Base-by-base conservation (phyloP, 768 basidiomycete genomes). In the Filobasidium wieringae region DNA sequence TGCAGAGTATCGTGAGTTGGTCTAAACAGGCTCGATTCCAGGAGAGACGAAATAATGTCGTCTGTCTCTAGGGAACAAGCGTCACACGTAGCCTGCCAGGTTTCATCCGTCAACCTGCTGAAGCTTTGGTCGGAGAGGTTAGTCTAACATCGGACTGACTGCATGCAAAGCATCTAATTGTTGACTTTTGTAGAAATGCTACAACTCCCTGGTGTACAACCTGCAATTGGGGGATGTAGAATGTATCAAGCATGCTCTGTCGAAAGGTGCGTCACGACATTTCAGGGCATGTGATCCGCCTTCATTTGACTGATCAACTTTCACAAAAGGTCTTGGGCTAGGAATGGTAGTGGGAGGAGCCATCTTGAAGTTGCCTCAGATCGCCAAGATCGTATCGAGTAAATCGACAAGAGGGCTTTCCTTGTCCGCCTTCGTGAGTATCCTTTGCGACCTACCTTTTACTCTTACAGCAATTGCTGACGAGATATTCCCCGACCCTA, bases 311-410 rank as follows among this genome's bases (percentile, higher is more conserved):
- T 14, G 85, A 93, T 88, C 88, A 72, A 81, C 88, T 0, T 71
- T 93, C 53, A 93, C 90, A 2, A 96, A 96, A 71, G 91, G 84
- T 0, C 77, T 99, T 7, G 92, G 95, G 0, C 75, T 99, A 15
- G 93, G 85, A 0, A 92, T 97, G 51, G 91, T 97, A 40, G 77
- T 87, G 1, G 93, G 77, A 31, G 92, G 92, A 0, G 84, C 85
- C 2, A 87, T 99, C 61, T 87, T 99, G 83, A 99, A 99, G 75
- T 81, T 97, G 2, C 93, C 93, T 0, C 93, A 97, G 71, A 77
- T 95, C n/a, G 40, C 67, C 36, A 73, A 70, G 63, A 73, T 73
- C 40, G 62, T 70, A 6, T 60, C 58, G 1, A 58, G 64, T 8
- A 43, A 79, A 26, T 91, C 88, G 1, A 91, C 91, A 1, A 80